These are phyloP conservation scores for Vickermania spadyakhi DNA, from an alignment of 208 protist genomes.

Conservation along the genomic window DNA sequence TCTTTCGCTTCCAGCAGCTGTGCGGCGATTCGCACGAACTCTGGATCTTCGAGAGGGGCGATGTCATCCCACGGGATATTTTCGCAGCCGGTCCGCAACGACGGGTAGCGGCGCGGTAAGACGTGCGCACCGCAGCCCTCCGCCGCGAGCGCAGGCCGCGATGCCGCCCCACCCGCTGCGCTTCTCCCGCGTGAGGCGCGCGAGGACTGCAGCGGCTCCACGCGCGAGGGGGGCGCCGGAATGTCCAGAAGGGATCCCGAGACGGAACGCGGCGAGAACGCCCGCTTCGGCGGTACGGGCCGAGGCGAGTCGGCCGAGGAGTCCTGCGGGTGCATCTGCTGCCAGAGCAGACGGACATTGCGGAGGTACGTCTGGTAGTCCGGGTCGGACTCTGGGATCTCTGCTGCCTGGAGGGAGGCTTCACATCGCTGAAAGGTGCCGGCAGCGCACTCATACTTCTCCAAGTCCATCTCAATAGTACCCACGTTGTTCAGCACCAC, in stretches of 20 bases:
- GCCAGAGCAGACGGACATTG: slow-evolving; percentile 24
- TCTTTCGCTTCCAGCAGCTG: slow-evolving; percentile 14
- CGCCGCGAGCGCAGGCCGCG: not conserved
- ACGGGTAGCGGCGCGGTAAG: slow-evolving; percentile 52
- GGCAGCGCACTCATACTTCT: slow-evolving; percentile 24
- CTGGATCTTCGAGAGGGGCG: slow-evolving; percentile 36
- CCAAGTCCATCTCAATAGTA: slow-evolving; percentile 59
- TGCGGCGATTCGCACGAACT: slow-evolving; percentile 44
- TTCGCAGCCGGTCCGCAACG: slow-evolving; percentile 26
- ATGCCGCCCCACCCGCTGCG: not conserved
- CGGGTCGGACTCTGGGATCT: slow-evolving; percentile 35
- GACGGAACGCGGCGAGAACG: not conserved
- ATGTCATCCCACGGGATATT: slow-evolving; percentile 52
- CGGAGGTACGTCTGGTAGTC: slow-evolving; percentile 57
- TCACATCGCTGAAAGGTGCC: slow-evolving; percentile 30
- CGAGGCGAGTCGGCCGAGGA: too few relatives aligned
- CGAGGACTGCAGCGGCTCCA: not conserved
- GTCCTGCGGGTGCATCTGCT: slow-evolving; percentile 13
- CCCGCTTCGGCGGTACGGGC: too few relatives aligned
- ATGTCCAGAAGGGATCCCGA: not conserved
- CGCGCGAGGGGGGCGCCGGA: slow-evolving; percentile 3
- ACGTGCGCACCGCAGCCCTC: not conserved
- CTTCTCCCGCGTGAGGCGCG: not conserved
- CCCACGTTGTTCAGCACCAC: slow-evolving; percentile 56
- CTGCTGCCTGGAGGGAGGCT: slow-evolving; percentile 25